phyloP scores from a whole-genome alignment of 148 eudicot species.

The Selenicereus undatus region DNA sequence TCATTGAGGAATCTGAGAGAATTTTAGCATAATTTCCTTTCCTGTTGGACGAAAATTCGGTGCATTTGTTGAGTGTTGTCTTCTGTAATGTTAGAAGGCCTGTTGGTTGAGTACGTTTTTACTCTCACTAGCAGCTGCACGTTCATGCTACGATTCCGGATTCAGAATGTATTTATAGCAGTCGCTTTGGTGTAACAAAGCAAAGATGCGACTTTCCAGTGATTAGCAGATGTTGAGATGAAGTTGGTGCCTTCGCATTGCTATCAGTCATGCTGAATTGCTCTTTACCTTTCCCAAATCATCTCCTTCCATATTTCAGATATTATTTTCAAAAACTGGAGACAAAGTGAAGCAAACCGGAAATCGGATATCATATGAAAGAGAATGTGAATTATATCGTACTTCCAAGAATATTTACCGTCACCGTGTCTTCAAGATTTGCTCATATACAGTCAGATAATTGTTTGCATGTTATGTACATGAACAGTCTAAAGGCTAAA shows the following conservation, averaged over 20 bases:
- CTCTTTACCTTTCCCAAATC: not conserved
- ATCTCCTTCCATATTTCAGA: not conserved
- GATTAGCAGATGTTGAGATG: constrained; percentile 1
- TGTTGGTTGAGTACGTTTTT: constrained; percentile 13
- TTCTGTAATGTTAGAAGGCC: not conserved
- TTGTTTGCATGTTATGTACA: no score
- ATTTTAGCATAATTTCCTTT: constrained; percentile 6
- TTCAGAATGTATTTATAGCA: constrained; percentile 18
- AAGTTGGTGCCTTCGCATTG: not conserved
- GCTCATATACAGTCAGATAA: no score
- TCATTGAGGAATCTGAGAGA: constrained; percentile 13
- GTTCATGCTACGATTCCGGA: not conserved
- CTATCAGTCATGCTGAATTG: not conserved
- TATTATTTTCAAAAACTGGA: not conserved
- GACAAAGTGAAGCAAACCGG: not conserved
- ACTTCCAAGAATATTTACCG: no score
- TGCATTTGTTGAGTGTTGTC: constrained; percentile 16
- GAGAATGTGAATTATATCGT: no score
- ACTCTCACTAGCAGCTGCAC: not conserved
- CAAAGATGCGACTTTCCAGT: constrained; percentile 9
- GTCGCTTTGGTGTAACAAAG: constrained; percentile 10
- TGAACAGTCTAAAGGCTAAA: no score
- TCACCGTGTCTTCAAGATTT: no score
- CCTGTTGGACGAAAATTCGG: constrained; percentile 6
- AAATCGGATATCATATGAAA: not conserved